Evolutionary conservation across 345 rosid species (phyloP), one percentile per base, ranked within the genome.

Genomic region (Aurinia saxatilis): DNA sequence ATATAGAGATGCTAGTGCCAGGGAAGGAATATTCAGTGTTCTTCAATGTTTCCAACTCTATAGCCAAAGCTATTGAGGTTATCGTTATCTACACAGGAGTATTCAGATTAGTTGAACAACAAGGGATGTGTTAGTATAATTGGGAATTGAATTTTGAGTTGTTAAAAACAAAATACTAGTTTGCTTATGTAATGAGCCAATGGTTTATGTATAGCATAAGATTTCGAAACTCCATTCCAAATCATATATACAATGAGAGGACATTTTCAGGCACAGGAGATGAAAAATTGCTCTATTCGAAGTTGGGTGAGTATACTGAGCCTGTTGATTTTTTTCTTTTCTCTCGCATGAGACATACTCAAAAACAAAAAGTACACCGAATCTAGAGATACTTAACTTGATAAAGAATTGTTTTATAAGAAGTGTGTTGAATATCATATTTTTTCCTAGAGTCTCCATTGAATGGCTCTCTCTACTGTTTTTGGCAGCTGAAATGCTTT

Each of bases 221-320:
- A n/a, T n/a, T n/a, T n/a, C n/a, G n/a, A n/a, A n/a, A n/a, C n/a
- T n/a, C n/a, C n/a, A n/a, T n/a, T n/a, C n/a, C n/a, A n/a, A n/a
- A n/a, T n/a, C n/a, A n/a, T n/a, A n/a, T n/a, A n/a, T n/a, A n/a
- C 67, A 84, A 61, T 49, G 99, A 90, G 83, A 81, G 96, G 71
- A 93, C 97, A 62, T 93, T 93, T 71, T 67, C 95, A 60, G 90
- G 91, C 10, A 87, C 96, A 35, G 78, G 70, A 35, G 80, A 87
- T 69, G 81, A 81, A 71, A 56, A 65, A 55, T 63, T 90, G 66
- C 83, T 92, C 54, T 75, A 66, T 68, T 78, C 73, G 57, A 90
- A 84, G 79, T 73, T 93, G 72, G 97, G 99, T 78, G 72, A 57
- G 76, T 49, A 8, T 6, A 51, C 54, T 29, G 27, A 0, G 21